These are phyloP conservation scores for Termitomyces sp. DNA, from an alignment of 768 basidiomycete species.

Conservation along the genomic window DNA sequence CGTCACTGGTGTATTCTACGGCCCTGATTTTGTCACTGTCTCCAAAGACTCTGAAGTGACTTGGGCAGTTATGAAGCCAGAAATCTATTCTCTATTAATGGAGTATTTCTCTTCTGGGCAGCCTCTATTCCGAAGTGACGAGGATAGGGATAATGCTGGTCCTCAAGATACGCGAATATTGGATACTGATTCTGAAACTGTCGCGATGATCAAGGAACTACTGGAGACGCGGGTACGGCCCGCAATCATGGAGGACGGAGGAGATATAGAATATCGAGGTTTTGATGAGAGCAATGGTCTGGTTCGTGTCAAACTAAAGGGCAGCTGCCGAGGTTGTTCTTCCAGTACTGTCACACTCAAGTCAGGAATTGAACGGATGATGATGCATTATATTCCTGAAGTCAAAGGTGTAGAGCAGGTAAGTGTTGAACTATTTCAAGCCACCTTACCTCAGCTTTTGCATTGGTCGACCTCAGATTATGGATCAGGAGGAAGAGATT, in stretches of 20 bases:
- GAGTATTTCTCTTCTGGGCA: conserved; percentile 94
- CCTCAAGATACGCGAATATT: conserved; percentile 92
- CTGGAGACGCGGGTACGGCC: conserved; percentile 93
- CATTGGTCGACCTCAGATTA: conserved; percentile 47
- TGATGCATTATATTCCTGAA: conserved; percentile 98
- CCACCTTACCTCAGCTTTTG: conserved; percentile 1
- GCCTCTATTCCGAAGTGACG: conserved; percentile 78
- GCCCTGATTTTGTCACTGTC: conserved; percentile 97
- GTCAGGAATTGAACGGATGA: conserved; percentile 95
- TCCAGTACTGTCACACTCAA: conserved; percentile 95
- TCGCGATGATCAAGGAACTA: conserved; percentile 98
- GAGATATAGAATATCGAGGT: conserved; percentile 94
- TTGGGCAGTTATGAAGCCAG: conserved; percentile 93
- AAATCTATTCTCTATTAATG: conserved; percentile 95
- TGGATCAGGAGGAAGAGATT: conserved; percentile 87
- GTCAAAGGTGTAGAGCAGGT: conserved; percentile 91
- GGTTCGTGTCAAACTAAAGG: conserved; percentile 90
- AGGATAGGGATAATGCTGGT: conserved; percentile 75
- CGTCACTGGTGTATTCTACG: conserved; percentile 85
- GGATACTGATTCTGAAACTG: conserved; percentile 92
- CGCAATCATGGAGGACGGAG: conserved; percentile 98
- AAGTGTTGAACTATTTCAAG: conserved; percentile 12
- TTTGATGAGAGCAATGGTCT: conserved; percentile 77
- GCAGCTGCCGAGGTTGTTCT: conserved; percentile 93
- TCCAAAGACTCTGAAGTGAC: conserved; percentile 82